These are phyloP conservation scores for Pseudozyma flocculosa DNA, from an alignment of 1,284 basidiomycete genomes.

Conservation along the genomic window DNA sequence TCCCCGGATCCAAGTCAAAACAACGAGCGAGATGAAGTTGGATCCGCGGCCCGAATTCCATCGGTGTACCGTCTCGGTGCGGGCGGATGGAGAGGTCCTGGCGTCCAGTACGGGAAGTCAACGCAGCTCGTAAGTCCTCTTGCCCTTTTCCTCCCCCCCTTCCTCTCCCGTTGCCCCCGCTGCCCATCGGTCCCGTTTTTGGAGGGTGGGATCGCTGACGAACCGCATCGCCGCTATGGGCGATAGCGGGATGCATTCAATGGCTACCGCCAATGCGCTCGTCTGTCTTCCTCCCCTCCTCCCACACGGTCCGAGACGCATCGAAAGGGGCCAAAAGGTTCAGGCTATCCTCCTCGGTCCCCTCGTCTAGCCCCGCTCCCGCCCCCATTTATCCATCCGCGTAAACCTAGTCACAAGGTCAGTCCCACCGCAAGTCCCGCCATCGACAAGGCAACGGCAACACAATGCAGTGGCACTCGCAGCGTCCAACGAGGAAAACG, in stretches of 20 bases:
- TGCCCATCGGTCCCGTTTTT: no score
- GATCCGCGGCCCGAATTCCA: conserved; percentile 80
- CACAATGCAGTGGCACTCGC: no score
- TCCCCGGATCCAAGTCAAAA: conserved; percentile 69
- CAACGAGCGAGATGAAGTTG: conserved; percentile 67
- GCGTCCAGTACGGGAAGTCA: conserved; percentile 63
- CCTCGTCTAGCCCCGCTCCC: conserved; percentile 12
- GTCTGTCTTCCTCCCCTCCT: conserved; percentile 34
- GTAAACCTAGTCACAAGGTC: no score
- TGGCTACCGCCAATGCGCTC: conserved; percentile 49
- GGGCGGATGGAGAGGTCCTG: conserved; percentile 62
- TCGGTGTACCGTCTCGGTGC: conserved; percentile 68
- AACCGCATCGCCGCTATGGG: no score
- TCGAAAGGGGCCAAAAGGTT: conserved; percentile 7
- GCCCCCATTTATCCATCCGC: no score
- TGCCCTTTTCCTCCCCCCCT: background rate
- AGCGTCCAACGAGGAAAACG: no score
- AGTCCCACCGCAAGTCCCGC: no score
- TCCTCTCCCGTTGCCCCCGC: no score
- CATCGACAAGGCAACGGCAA: no score
- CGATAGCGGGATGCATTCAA: conserved; percentile 52
- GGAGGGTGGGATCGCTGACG: no score
- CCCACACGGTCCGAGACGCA: background rate
- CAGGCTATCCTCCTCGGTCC: conserved; percentile 33
- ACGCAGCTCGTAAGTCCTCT: conserved; percentile 32